Evolutionary conservation across 1,139 yeast species (phyloP).

Genomic region (Arxiozyma bovina): DNA sequence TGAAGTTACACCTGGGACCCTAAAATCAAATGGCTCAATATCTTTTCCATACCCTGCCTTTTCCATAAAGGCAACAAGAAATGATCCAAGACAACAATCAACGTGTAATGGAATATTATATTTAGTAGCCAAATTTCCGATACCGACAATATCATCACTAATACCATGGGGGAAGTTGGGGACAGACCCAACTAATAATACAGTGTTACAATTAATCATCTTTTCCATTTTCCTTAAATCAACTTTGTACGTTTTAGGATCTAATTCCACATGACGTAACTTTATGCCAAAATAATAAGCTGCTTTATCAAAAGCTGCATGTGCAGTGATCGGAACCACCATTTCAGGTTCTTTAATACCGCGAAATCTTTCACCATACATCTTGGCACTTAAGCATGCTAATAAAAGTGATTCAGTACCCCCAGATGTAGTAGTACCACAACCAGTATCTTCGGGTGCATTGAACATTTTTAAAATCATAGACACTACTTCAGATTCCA

Average conservation of each 20-base stretch:
- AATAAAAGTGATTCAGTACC: constrained; percentile 88
- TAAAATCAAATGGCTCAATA: constrained; percentile 70
- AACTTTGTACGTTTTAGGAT: constrained; percentile 59
- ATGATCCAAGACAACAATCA: constrained; percentile 92
- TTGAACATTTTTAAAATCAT: constrained; percentile 79
- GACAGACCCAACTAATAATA: constrained; percentile 81
- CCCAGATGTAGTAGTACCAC: constrained; percentile 82
- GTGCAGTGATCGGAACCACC: constrained; percentile 80
- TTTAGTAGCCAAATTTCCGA: constrained; percentile 56
- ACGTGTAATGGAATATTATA: constrained; percentile 79
- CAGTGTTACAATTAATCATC: constrained; percentile 69
- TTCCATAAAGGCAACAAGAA: constrained; percentile 72
- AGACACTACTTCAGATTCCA: constrained; percentile 91
- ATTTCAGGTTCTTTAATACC: constrained; percentile 76
- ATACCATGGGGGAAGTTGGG: constrained; percentile 97
- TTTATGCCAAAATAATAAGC: constrained; percentile 84
- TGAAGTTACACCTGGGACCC: constrained; percentile 91
- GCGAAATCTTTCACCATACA: constrained; percentile 43
- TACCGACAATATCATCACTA: constrained; percentile 72
- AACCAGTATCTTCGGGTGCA: constrained; percentile 56
- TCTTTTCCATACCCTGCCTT: constrained; percentile 47
- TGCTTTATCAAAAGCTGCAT: constrained; percentile 95
- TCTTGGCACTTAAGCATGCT: constrained; percentile 76
- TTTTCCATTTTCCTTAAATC: constrained; percentile 53
- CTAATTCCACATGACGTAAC: constrained; percentile 70